A percentile compares a stretch with the other conserved stretches of the same genome.
Conservation (phyloP, 345 rosid genomes). For the Populus deltoides region DNA sequence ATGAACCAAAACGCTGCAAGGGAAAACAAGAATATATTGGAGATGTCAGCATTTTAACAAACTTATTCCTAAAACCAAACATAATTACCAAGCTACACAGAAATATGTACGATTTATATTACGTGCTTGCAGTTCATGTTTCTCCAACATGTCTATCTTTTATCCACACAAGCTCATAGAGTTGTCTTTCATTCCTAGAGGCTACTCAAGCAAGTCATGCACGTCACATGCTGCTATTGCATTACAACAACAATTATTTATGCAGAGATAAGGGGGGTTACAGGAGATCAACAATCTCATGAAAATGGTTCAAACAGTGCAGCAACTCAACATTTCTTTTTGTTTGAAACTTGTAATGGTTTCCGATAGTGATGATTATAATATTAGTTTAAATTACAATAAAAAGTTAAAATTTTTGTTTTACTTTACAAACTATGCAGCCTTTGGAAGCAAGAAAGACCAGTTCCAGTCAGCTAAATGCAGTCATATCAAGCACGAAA, state of each 20-base stretch:
- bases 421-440: neutral
- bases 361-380: neutral
- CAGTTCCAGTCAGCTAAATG: neutral
- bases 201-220: neutral
- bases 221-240: neutral
- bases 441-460: neutral
- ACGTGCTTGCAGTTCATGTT: neutral
- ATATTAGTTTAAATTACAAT: neutral
- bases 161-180: neutral
- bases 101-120: neutral
- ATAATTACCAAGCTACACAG: neutral
- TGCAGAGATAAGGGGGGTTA: neutral
- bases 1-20: constrained; percentile 84
- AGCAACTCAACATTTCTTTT: neutral
- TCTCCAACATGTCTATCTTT: neutral
- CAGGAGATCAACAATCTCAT: neutral
- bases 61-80: neutral
- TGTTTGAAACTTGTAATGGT: neutral
- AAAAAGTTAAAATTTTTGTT: neutral
- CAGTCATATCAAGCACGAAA: neutral
- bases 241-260: neutral
- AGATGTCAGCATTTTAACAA: neutral
- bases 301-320: neutral
- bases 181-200: neutral
- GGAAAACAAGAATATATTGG: constrained; percentile 23